phyloP scores from a whole-genome alignment of 108 stramenopile genomes.

The Thalassiosira profunda region DNA sequence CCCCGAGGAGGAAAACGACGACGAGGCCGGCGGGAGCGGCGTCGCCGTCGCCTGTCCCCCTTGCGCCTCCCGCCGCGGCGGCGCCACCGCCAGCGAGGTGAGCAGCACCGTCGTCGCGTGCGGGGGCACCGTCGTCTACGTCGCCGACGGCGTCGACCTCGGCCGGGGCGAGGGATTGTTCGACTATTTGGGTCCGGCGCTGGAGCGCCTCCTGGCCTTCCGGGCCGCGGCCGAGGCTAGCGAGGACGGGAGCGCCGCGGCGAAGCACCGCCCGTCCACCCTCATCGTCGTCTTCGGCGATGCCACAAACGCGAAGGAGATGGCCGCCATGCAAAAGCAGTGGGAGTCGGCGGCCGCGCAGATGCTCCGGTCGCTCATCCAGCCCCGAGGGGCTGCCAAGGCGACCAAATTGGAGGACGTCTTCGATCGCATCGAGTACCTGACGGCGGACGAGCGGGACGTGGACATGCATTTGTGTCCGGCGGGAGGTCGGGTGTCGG shows the following conservation, averaged over 20 bases:
- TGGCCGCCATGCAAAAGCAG: conserved; percentile 29
- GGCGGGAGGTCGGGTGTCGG: conserved; percentile 41
- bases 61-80: background rate
- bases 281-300: conserved; percentile 63
- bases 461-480: conserved; percentile 52
- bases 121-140: conserved; percentile 75
- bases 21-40: conserved; percentile 36
- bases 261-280: conserved; percentile 28
- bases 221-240: conserved; percentile 27
- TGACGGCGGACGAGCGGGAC: conserved; percentile 51
- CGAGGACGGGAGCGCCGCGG: background rate
- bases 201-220: conserved; percentile 65
- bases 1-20: conserved; percentile 34
- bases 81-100: conserved; percentile 57
- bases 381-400: conserved; percentile 24
- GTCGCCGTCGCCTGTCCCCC: conserved; percentile 66
- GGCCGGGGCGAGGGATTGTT: conserved; percentile 82
- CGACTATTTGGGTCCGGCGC: conserved; percentile 75
- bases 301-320: conserved; percentile 23
- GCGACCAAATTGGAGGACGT: conserved; percentile 65
- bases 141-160: conserved; percentile 64
- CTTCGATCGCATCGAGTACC: conserved; percentile 73
- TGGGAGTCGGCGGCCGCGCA: conserved; percentile 59
- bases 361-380: conserved; percentile 65
- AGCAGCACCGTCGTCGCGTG: conserved; percentile 78